Evolutionary conservation across 2,329 filamentous ascomycete genomes (phyloP), one percentile per base, ranked within the genome.

Genomic region (Arthrobotrys sinensis): DNA sequence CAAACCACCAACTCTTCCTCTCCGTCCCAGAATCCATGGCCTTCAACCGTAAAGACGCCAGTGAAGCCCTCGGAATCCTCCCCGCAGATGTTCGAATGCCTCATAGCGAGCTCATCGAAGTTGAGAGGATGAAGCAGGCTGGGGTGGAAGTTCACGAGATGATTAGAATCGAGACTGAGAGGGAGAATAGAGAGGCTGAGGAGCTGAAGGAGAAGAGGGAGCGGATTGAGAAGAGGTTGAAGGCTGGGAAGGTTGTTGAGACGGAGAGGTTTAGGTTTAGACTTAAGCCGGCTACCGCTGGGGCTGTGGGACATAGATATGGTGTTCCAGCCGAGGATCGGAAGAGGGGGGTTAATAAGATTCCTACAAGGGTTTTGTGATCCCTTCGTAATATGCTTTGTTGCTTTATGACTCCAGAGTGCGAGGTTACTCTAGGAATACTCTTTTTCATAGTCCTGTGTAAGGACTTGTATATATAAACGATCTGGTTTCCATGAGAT

Each of bases 321-420:
- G 90, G 90, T 77, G 87, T 87, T 77, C 90, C 90, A 10, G 86
- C 86, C 80, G 86, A 89, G 82, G 90, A 92, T 82, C 87, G 90
- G 71, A 88, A 87, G 84, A 88, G 87, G 81, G 90, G 89, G n/a
- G 82, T 88, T 82, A 84, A 91, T 85, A 92, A 91, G 87, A 91
- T 92, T 82, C 90, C 90, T 21, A 91, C 88, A 40, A 88, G 86
- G 66, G 89, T 91, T 7, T 38, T 73, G 28, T 76, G 34, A 70
- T 76, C 50, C 5, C 46, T 32, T 16, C 46, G 12, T 38, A 38
- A 34, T 34, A n/a, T 16, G 45, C 16, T 19, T 57, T 68, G 57
- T 24, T 57, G 4, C 16, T 48, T 48, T 48, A 3, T 3, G 32
- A 52, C n/a, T 16, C 14, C 50, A 24, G 50, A 53, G 50, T 53